Evolutionary conservation across 768 basidiomycete species (phyloP), one percentile per base, ranked within the genome.

Genomic region (Boletales sp.): DNA sequence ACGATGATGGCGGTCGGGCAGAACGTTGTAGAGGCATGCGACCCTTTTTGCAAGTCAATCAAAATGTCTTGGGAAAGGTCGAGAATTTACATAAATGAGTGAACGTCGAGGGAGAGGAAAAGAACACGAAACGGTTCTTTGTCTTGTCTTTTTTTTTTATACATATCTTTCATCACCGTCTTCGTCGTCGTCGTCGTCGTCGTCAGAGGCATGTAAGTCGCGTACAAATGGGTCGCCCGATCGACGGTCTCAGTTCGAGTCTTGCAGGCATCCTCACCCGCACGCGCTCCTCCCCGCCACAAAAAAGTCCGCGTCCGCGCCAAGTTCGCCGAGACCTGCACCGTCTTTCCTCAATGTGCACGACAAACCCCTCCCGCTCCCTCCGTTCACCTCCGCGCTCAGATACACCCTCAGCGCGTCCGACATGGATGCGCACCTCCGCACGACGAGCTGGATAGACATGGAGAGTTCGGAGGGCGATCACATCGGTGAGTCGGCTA

Each of bases 291-390:
- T 54, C 6, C 61, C 71, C 40, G 50, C 55, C 6, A 46, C 49
- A n/a, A 52, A 46, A 30, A 58, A 57, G 50, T 54, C 65, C 12
- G 60, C 54, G 0, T 68, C 63, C 29, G 63, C 68, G 1, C 66
- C 66, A 21, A 57, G 36, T 9, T 67, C 64, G 1, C 64, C 63
- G 13, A 54, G 34, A 21, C 55, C 56, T 0, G 32, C 45, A 0
- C 31, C 54, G 0, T 40, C 45, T 21, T 61, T 52, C 31, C 35
- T 62, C 12, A 11, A 48, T 51, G 45, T 34, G 2, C 47, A 58
- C 55, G 70, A 74, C 58, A 75, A 75, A 47, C 69, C 72, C 1
- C 66, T 76, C n/a, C 74, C 74, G 8, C 63, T 67, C 14, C 68
- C 74, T 18, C 67, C 69, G 24, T 64, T 73, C 66, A 70, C 66